These are phyloP conservation scores for Thalia dealbata DNA, from an alignment of 176 grass and related monocot genomes.

Conservation along the genomic window DNA sequence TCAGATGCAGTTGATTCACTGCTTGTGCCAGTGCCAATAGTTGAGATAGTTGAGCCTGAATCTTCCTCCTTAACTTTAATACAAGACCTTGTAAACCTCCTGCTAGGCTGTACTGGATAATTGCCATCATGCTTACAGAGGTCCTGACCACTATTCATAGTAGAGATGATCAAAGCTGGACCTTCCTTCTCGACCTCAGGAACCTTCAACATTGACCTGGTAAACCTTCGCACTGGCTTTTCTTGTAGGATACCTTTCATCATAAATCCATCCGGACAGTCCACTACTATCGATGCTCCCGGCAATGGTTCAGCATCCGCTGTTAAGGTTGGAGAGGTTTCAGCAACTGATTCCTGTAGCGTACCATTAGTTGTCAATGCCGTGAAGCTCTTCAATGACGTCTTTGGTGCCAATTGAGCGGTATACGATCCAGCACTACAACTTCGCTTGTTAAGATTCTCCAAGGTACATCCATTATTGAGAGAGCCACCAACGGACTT, in stretches of 20 bases:
- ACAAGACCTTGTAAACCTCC: slow-evolving; percentile 17
- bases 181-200: neutral
- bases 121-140: neutral
- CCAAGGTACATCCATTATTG: neutral
- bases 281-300: neutral
- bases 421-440: neutral
- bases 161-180: neutral
- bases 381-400: neutral
- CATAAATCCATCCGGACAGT: neutral
- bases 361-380: neutral
- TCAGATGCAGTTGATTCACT: slow-evolving; percentile 11
- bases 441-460: neutral
- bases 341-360: neutral
- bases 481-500: neutral
- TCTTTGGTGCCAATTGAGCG: neutral
- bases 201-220: slow-evolving; percentile 48
- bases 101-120: neutral
- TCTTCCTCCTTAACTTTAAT: slow-evolving; percentile 8
- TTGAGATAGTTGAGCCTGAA: neutral
- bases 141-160: neutral
- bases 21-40: neutral
- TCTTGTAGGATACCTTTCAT: neutral
- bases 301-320: neutral
- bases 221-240: slow-evolving; percentile 33
- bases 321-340: neutral